Evolutionary conservation across 345 rosid genomes (phyloP).

Genomic region (Eucalyptus brandiana): DNA sequence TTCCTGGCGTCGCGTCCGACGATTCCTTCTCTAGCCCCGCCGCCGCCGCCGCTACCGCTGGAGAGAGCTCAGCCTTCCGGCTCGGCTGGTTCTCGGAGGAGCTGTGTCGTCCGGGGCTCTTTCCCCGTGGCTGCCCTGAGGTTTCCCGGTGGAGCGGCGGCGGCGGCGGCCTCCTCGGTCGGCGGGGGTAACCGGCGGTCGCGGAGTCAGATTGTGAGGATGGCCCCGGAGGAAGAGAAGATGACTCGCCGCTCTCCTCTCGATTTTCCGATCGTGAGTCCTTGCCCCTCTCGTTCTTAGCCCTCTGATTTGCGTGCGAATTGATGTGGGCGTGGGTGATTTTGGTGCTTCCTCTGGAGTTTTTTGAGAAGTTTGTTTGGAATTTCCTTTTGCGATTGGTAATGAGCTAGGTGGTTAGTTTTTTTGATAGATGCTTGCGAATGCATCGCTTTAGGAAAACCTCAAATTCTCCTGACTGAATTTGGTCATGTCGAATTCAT

Average conservation of each 20-base stretch:
- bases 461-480: neutral
- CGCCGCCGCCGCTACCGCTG: neutral
- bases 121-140: neutral
- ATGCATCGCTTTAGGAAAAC: neutral
- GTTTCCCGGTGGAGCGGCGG: neutral
- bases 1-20: neutral
- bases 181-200: neutral
- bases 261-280: constrained; percentile 16
- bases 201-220: constrained; percentile 10
- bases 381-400: neutral
- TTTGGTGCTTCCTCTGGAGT: neutral
- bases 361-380: neutral
- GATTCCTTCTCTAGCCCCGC: neutral
- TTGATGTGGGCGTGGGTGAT: neutral
- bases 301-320: neutral
- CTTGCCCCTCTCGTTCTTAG: neutral
- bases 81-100: neutral
- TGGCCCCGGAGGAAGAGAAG: constrained; percentile 39
- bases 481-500: neutral
- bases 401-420: neutral
- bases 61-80: neutral
- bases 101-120: neutral
- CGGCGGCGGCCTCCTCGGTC: neutral
- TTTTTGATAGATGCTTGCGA: neutral
- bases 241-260: constrained; percentile 31